Percentiles rank a stretch among this genome's conserved stretches.
Evolutionary conservation across 2,329 filamentous ascomycete genomes (phyloP).

Genomic region (Dactylellina haptotyla): DNA sequence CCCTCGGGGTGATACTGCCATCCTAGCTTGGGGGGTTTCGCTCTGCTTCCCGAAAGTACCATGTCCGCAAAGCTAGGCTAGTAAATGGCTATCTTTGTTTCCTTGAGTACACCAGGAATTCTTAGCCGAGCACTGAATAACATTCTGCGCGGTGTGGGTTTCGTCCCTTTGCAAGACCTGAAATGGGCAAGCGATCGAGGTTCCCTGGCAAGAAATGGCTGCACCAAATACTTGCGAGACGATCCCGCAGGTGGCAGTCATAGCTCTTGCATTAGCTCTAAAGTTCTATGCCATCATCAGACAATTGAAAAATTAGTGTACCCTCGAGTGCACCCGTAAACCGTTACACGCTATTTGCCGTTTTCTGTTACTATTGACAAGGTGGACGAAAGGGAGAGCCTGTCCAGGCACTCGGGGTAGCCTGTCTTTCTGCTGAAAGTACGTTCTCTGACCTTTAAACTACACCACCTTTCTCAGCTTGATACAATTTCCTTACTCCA

Average conservation of each 20-base stretch:
- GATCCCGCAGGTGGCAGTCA: constrained; percentile 39
- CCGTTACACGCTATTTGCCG: constrained; percentile 50
- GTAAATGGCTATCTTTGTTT: constrained; percentile 29
- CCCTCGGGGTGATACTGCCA: constrained; percentile 20
- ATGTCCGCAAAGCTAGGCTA: constrained; percentile 31
- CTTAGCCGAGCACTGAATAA: constrained; percentile 52
- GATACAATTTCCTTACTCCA: not conserved
- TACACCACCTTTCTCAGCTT: constrained; percentile 11
- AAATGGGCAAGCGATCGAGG: constrained; percentile 39
- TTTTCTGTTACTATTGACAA: constrained; percentile 40
- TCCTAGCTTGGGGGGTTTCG: not conserved
- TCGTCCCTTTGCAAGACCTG: constrained; percentile 17
- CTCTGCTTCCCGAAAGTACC: constrained; percentile 34
- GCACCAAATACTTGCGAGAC: constrained; percentile 40
- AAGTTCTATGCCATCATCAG: constrained; percentile 39
- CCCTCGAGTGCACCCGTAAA: constrained; percentile 48
- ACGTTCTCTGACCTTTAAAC: constrained; percentile 25
- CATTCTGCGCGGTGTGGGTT: constrained; percentile 35
- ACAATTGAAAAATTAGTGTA: constrained; percentile 29
- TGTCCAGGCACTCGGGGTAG: constrained; percentile 10
- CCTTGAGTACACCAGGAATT: constrained; percentile 41
- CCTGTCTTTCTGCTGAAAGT: constrained; percentile 40
- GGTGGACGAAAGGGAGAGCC: constrained; percentile 13
- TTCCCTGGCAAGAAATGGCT: constrained; percentile 47
- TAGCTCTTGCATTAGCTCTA: constrained; percentile 52